phyloP scores from a whole-genome alignment of 179 eudicot genomes.

The Actinidia arguta region DNA sequence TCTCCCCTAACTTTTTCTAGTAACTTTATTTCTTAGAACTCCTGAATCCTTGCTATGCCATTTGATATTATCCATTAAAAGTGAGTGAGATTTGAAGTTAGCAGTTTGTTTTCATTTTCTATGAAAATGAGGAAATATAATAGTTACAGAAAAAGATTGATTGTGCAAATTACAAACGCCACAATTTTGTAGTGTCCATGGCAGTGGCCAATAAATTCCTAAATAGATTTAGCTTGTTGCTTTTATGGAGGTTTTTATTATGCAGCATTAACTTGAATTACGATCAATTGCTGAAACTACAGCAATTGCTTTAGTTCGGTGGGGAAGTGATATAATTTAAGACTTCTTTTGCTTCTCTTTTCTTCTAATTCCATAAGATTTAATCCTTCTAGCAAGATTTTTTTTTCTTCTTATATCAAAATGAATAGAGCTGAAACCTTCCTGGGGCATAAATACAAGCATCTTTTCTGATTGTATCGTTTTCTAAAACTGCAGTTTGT shows the following conservation, averaged over 20 bases:
- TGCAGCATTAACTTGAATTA: not conserved
- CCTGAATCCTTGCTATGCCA: not conserved
- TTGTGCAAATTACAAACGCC: no score
- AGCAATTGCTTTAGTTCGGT: no score
- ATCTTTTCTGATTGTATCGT: conserved; percentile 24
- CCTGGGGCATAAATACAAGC: not conserved
- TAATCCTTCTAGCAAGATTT: not conserved
- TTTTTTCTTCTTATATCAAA: not conserved
- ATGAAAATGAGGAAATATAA: not conserved
- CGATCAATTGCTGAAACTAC: no score
- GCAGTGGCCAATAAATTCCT: not conserved
- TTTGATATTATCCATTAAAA: not conserved
- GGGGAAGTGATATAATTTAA: no score
- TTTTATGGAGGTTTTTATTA: not conserved
- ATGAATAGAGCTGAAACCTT: not conserved
- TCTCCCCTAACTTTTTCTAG: not conserved
- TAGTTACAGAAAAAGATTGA: not conserved
- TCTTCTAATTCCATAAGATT: not conserved
- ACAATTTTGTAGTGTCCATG: not conserved
- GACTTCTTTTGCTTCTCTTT: no score
- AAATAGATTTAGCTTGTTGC: not conserved
- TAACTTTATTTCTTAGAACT: not conserved
- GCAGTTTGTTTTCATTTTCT: not conserved
- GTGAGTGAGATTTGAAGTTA: not conserved
- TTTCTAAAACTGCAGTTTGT: conserved; percentile 73